Conservation (phyloP, 208 protist genomes). For the Tetramitus jugosus region DNA sequence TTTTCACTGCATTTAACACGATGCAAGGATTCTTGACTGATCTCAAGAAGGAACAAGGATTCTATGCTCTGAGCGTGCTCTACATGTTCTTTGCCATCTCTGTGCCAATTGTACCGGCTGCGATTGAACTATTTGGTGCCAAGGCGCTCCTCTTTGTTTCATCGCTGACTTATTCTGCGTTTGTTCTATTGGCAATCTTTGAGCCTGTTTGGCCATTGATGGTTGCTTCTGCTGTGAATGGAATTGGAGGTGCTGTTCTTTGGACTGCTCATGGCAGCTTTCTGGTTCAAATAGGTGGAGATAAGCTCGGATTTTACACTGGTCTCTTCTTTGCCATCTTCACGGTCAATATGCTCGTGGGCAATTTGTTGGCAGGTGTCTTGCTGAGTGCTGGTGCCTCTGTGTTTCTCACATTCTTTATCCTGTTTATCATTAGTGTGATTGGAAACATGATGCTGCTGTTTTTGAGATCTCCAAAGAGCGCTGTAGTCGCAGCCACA, state of each 20-base stretch:
- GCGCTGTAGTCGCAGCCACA: background rate
- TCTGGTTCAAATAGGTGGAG: background rate
- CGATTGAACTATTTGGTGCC: too few relatives aligned
- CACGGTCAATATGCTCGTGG: background rate
- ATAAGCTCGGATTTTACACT: background rate
- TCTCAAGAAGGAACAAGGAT: background rate
- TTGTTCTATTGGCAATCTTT: too few relatives aligned
- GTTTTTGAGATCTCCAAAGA: too few relatives aligned
- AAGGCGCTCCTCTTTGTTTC: too few relatives aligned
- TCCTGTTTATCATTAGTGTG: background rate
- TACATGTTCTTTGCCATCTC: background rate
- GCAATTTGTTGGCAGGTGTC: background rate
- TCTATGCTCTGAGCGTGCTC: background rate
- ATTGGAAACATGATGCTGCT: background rate
- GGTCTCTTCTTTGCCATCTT: background rate
- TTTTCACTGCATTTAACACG: background rate
- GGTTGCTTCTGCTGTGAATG: too few relatives aligned
- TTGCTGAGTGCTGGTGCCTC: background rate
- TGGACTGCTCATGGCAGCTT: background rate
- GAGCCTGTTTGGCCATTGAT: too few relatives aligned
- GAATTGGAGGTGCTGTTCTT: too few relatives aligned
- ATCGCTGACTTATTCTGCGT: too few relatives aligned
- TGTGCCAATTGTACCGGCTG: too few relatives aligned
- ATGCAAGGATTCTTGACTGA: background rate
- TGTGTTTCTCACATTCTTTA: background rate